Conservation (phyloP, 176 grass and related monocot species). For the Aegilops sharonensis region DNA sequence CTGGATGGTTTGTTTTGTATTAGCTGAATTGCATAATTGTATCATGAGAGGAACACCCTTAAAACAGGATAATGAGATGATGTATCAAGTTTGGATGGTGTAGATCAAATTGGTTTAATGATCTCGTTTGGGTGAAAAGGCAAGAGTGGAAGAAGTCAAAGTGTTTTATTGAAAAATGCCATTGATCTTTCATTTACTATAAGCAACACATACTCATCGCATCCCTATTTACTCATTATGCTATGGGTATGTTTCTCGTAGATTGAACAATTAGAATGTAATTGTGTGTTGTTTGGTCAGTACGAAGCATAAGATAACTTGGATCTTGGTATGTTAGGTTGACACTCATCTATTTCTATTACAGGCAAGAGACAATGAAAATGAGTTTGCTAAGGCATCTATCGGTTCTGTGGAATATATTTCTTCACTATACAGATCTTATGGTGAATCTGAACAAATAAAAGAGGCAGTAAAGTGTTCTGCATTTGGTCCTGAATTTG, state of each 20-base stretch:
- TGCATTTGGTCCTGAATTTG: conserved; percentile 81
- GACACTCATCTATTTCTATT: conserved; percentile 20
- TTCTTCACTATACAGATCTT: conserved; percentile 74
- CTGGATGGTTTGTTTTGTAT: background rate
- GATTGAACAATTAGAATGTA: background rate
- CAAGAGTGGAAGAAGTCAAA: background rate
- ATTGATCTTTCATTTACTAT: background rate
- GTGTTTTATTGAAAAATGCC: background rate
- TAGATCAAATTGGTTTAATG: background rate
- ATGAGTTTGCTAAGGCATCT: conserved; percentile 69
- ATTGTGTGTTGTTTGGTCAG: background rate
- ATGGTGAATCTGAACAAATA: conserved; percentile 76
- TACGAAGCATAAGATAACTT: conserved; percentile 10
- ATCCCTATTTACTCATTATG: background rate
- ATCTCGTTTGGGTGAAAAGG: background rate
- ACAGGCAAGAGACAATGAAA: conserved; percentile 48
- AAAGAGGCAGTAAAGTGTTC: conserved; percentile 67
- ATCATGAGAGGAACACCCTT: background rate
- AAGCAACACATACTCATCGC: background rate
- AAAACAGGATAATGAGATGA: background rate
- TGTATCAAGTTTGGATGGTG: conserved; percentile 6
- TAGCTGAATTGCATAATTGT: background rate
- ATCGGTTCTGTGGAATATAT: conserved; percentile 96
- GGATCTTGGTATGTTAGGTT: conserved; percentile 27
- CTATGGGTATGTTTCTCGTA: background rate